Conservation (phyloP, 306 rosid species). For the Cucumis cinereus region DNA sequence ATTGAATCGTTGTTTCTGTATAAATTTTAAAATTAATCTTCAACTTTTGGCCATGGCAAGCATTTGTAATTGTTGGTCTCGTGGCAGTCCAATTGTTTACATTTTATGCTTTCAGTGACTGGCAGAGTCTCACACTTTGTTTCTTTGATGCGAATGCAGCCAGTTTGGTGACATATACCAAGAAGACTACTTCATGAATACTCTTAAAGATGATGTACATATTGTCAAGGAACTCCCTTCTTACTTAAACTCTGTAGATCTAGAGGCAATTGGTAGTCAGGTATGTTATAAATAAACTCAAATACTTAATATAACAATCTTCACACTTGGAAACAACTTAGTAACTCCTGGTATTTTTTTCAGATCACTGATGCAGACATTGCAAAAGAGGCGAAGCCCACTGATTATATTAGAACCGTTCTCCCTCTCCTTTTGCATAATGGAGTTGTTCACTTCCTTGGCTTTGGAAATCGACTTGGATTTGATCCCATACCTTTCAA, state of each 20-base stretch:
- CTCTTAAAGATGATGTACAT: slow-evolving; percentile 48
- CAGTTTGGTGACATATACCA: slow-evolving; percentile 92
- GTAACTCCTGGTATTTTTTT: slow-evolving; percentile 18
- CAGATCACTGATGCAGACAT: slow-evolving; percentile 90
- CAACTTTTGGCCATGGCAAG: background rate
- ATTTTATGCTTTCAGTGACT: background rate
- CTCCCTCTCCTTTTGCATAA: slow-evolving; percentile 62
- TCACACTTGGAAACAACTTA: slow-evolving; percentile 6
- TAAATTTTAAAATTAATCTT: background rate
- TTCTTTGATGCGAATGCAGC: slow-evolving; percentile 32
- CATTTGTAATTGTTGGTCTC: background rate
- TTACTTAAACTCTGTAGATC: slow-evolving; percentile 48
- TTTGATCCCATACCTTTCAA: slow-evolving; percentile 69
- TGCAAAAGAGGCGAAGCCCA: slow-evolving; percentile 71
- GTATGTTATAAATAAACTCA: slow-evolving; percentile 21
- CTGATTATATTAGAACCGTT: slow-evolving; percentile 42
- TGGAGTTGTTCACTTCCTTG: slow-evolving; percentile 73
- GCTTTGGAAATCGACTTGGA: slow-evolving; percentile 90
- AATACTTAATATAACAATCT: background rate
- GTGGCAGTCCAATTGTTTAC: background rate
- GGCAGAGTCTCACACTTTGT: background rate
- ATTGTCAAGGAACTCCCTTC: slow-evolving; percentile 75
- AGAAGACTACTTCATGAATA: slow-evolving; percentile 60
- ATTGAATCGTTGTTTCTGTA: background rate
- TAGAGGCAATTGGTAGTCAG: slow-evolving; percentile 72